Base-by-base conservation (phyloP, 1,139 yeast species). In the Protomyces lactucae-debilis region DNA sequence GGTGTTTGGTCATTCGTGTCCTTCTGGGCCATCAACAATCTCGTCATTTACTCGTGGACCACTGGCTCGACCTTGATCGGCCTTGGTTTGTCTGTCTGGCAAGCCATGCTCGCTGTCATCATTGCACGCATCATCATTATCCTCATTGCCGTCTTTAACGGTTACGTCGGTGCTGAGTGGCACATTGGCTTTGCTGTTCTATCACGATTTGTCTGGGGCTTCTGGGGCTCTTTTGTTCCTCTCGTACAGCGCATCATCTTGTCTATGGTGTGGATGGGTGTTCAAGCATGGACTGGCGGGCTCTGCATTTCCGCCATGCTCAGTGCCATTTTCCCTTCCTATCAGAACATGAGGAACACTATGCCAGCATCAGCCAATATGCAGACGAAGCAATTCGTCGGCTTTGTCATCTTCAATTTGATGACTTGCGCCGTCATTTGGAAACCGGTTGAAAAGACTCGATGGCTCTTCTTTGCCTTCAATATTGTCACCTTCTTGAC, bases 361-460 rank as follows among this genome's bases (percentile, higher is more conserved):
- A 28, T 68, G 16, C 68, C 70, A 3, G 65, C 40, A 21, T 39
- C 52, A 6, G 66, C 67, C 10, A 57, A 66, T 36, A 68, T 68
- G 59, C 57, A 61, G 14, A 67, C 70, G 23, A 67, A 64, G 56
- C 69, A 82, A 67, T 86, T 88, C 72, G 78, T 90, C 73, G 79
- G 85, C 40, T 89, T 88, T 76, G 88, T 90, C 85, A 89, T 65
- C 79, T 89, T 67, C 96, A 96, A 12, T 86, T 87, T 68, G 52
- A 25, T 64, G 37, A 52, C 66, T 23, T 51, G 69, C 46, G 68
- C 68, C n/a, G 56, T 68, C 14, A 68, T 67, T 56, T 61, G 66
- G 65, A 28, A 64, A 64, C 60, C 67, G 4, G 67, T 66, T 23
- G 66, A 67, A 52, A 67, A 53, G 61, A 59, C 65, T 25, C 48